Evolutionary conservation across 2,329 filamentous ascomycete species (phyloP).

Genomic region (Alternaria alternata): DNA sequence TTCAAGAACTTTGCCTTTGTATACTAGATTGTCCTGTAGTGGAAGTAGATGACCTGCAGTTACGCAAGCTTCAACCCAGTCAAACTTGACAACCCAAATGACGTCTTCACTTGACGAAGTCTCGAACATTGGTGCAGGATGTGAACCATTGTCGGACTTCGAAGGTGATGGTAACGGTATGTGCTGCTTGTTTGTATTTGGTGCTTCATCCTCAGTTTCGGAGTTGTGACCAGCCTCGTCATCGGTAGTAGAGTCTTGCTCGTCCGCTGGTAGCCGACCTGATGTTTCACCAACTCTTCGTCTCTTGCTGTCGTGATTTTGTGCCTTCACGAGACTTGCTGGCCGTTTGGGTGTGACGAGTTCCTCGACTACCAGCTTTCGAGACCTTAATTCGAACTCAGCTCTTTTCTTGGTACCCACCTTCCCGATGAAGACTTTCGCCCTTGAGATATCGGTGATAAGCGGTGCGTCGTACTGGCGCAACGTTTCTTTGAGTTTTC

Average conservation of each 20-base stretch:
- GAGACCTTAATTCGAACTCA: constrained; percentile 76
- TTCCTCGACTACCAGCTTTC: constrained; percentile 68
- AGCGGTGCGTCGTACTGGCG: constrained; percentile 63
- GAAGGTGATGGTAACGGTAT: constrained; percentile 17
- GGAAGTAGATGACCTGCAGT: constrained; percentile 55
- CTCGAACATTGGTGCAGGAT: constrained; percentile 26
- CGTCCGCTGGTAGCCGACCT: constrained; percentile 14
- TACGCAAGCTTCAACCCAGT: constrained; percentile 63
- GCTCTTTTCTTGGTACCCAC: constrained; percentile 75
- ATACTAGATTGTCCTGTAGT: constrained; percentile 60
- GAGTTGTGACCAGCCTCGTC: constrained; percentile 25
- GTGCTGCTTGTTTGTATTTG: constrained; percentile 7
- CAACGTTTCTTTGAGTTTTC: constrained; percentile 70
- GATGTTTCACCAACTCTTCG: constrained; percentile 18
- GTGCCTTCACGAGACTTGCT: constrained; percentile 22
- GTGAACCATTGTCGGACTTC: constrained; percentile 7
- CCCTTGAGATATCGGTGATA: constrained; percentile 76
- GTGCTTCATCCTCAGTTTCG: constrained; percentile 24
- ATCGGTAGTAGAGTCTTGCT: constrained; percentile 34
- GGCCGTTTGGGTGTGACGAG: constrained; percentile 36
- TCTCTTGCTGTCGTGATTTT: constrained; percentile 27
- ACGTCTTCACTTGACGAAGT: constrained; percentile 32
- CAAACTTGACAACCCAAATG: constrained; percentile 61
- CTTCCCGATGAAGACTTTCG: constrained; percentile 76
- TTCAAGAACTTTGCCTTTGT: constrained; percentile 57